These are phyloP conservation scores for Penicillium coprophilum DNA, from an alignment of 495 filamentous ascomycete species.

Conservation along the genomic window DNA sequence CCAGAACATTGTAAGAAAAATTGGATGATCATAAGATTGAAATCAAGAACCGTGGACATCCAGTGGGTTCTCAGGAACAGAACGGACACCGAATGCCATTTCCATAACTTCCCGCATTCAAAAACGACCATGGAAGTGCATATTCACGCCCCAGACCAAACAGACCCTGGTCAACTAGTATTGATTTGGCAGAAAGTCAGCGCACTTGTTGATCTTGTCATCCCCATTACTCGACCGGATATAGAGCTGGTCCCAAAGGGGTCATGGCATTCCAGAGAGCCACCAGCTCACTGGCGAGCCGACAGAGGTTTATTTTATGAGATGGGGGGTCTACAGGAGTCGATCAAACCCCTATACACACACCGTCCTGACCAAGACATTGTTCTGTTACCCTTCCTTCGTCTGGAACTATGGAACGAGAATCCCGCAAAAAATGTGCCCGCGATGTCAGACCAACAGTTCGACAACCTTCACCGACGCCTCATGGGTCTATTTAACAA, in stretches of 20 bases:
- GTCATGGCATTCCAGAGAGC: not conserved
- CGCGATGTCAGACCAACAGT: not conserved
- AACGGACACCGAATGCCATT: not conserved
- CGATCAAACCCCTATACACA: not conserved
- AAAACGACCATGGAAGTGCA: not conserved
- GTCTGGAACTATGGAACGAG: not conserved
- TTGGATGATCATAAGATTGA: not conserved
- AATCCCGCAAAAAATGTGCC: not conserved
- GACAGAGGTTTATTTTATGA: not conserved
- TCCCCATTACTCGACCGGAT: not conserved
- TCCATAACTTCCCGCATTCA: constrained; percentile 1
- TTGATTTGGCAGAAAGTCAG: not conserved
- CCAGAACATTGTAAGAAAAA: not conserved
- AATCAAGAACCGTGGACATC: not conserved
- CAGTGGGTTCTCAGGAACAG: not conserved
- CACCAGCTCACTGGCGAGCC: not conserved
- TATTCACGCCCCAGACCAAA: not conserved
- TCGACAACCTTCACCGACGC: not conserved
- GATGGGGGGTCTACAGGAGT: not conserved
- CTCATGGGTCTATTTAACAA: not conserved
- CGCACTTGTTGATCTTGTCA: not conserved
- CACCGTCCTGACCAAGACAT: not conserved
- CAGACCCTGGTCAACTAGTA: constrained; percentile 1
- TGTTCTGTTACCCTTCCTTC: not conserved
- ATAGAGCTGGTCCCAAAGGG: not conserved